Evolutionary conservation across 768 basidiomycete species (phyloP).

Genomic region (Rickenella mellea): DNA sequence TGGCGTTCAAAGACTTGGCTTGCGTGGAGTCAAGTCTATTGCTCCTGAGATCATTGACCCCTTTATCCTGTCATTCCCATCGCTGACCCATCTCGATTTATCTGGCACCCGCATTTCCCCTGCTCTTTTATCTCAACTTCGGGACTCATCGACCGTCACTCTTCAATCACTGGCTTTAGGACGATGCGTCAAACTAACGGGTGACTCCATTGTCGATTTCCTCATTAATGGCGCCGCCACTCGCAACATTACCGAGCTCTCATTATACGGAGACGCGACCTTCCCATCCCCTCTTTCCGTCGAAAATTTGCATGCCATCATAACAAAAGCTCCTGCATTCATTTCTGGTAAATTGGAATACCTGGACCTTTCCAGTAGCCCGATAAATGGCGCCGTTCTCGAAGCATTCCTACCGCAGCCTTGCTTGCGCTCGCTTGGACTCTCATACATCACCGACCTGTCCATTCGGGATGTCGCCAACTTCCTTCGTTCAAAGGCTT

Average conservation of each 20-base stretch:
- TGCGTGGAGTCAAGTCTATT: constrained; percentile 77
- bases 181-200: constrained; percentile 76
- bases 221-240: constrained; percentile 61
- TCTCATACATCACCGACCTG: constrained; percentile 76
- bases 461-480: constrained; percentile 52
- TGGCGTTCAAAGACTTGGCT: constrained; percentile 65
- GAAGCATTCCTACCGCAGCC: constrained; percentile 54
- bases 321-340: constrained; percentile 75
- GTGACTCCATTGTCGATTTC: constrained; percentile 67
- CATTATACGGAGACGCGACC: constrained; percentile 83
- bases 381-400: constrained; percentile 49
- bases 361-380: constrained; percentile 83
- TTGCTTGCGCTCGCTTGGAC: constrained; percentile 75
- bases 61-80: constrained; percentile 75
- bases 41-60: constrained; percentile 56
- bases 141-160: constrained; percentile 51
- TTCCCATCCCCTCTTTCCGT: constrained; percentile 63
- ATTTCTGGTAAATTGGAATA: constrained; percentile 64
- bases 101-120: constrained; percentile 80
- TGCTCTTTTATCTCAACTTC: constrained; percentile 62
- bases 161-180: constrained; percentile 77
- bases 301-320: constrained; percentile 56
- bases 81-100: constrained; percentile 83
- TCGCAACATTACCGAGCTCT: constrained; percentile 59
- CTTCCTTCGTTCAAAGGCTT: constrained; percentile 61